These are phyloP conservation scores for Emericellopsis terricola DNA, from an alignment of 495 filamentous ascomycete genomes.

Conservation along the genomic window DNA sequence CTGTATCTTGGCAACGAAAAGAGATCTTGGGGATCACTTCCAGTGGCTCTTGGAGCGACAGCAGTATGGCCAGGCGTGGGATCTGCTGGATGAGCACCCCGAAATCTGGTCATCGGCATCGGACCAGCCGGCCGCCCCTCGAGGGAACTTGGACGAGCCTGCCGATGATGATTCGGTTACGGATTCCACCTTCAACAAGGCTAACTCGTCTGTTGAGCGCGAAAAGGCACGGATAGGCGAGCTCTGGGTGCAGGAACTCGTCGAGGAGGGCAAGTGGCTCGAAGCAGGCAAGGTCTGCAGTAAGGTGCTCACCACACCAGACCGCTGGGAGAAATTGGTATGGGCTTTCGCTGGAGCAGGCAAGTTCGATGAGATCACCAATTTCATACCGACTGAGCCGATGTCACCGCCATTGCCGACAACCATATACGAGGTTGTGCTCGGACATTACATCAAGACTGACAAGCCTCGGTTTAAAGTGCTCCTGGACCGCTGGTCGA, in stretches of 20 bases:
- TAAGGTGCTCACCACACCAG: constrained; percentile 58
- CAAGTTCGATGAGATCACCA: constrained; percentile 76
- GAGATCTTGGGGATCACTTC: constrained; percentile 70
- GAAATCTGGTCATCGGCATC: constrained; percentile 36
- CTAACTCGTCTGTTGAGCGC: constrained; percentile 54
- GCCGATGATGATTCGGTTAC: constrained; percentile 58
- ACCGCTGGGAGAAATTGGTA: constrained; percentile 88
- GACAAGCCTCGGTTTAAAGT: constrained; percentile 53
- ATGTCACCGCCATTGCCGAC: constrained; percentile 64
- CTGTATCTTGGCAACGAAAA: constrained; percentile 69
- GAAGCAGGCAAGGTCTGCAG: constrained; percentile 61
- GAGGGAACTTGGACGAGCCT: constrained; percentile 48
- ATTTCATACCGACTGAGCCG: constrained; percentile 56
- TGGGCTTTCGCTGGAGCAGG: constrained; percentile 71
- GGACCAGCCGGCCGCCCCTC: no score
- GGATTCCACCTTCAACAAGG: constrained; percentile 26
- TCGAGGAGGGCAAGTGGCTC: constrained; percentile 53
- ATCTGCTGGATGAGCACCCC: constrained; percentile 68
- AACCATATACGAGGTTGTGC: constrained; percentile 68
- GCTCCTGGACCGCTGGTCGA: constrained; percentile 69
- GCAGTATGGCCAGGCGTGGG: constrained; percentile 73
- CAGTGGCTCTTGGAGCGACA: constrained; percentile 66
- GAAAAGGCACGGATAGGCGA: constrained; percentile 89
- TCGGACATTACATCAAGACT: constrained; percentile 64
- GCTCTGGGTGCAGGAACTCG: constrained; percentile 73